Evolutionary conservation across 306 rosid species (phyloP).

Genomic region (Mimosa pudica): DNA sequence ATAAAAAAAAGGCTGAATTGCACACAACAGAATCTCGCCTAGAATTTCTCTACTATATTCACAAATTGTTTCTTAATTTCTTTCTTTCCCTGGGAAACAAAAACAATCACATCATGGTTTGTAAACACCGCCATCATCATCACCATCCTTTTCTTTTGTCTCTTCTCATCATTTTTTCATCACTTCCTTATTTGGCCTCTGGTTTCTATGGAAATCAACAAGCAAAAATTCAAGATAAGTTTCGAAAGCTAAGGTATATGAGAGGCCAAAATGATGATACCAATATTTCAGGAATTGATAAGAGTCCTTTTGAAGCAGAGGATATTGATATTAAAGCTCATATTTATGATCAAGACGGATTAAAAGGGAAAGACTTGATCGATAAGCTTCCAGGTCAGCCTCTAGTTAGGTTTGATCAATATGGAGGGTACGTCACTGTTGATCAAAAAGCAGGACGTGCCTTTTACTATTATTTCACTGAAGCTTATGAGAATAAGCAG

Average conservation of each 20-base stretch:
- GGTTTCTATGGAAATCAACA: constrained; percentile 38
- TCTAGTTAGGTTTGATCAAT: constrained; percentile 54
- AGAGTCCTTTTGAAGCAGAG: constrained; percentile 34
- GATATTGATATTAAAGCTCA: not conserved
- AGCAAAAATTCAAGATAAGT: constrained; percentile 21
- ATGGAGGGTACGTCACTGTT: constrained; percentile 79
- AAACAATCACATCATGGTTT: constrained; percentile 16
- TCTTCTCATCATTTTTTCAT: constrained; percentile 2
- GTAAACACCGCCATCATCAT: not conserved
- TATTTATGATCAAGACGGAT: constrained; percentile 40
- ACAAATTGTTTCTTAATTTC: not conserved
- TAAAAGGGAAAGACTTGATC: constrained; percentile 64
- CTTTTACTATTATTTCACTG: constrained; percentile 64
- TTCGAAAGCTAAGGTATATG: constrained; percentile 27
- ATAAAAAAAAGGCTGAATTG: too few relatives aligned
- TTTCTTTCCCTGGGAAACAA: not conserved
- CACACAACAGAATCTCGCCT: too few relatives aligned
- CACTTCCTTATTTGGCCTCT: constrained; percentile 1
- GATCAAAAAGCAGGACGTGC: constrained; percentile 66
- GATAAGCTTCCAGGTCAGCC: constrained; percentile 74
- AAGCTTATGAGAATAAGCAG: constrained; percentile 44
- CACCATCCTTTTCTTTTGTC: constrained; percentile 4
- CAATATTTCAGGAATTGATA: constrained; percentile 10
- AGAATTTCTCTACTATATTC: not conserved
- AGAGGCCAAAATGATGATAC: not conserved